Percentiles rank a stretch among this genome's conserved stretches.
Evolutionary conservation across 2,329 filamentous ascomycete genomes (phyloP).

Genomic region (Tolypocladium inflatum): DNA sequence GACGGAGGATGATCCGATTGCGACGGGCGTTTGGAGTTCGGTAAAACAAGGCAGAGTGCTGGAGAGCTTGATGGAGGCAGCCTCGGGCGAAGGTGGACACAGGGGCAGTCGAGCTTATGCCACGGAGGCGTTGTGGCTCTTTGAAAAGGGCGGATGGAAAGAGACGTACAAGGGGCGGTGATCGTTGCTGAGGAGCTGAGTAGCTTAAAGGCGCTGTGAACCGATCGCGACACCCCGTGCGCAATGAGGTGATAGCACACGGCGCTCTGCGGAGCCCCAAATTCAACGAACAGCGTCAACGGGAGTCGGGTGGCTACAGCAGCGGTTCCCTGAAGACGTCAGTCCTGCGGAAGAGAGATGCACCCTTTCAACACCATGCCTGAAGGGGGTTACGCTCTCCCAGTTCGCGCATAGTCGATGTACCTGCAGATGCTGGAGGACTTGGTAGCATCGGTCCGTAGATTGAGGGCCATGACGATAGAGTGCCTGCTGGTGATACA

Average conservation of each 20-base stretch:
- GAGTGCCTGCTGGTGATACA: background rate
- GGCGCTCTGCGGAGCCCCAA: background rate
- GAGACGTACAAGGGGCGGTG: slow-evolving; percentile 48
- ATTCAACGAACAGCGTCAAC: background rate
- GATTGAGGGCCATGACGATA: background rate
- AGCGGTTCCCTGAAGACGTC: background rate
- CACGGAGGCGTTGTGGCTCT: slow-evolving; percentile 82
- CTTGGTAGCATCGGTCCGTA: background rate
- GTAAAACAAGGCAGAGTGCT: slow-evolving; percentile 70
- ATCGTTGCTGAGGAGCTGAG: background rate
- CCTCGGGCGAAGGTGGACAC: slow-evolving; percentile 59
- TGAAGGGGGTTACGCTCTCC: background rate
- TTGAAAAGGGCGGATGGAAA: slow-evolving; percentile 61
- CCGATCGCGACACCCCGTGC: too few relatives aligned
- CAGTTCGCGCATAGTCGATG: background rate
- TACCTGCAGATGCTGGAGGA: background rate
- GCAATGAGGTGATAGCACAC: background rate
- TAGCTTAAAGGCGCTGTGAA: background rate
- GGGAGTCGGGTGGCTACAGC: background rate
- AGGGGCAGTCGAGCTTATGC: slow-evolving; percentile 76
- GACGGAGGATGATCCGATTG: slow-evolving; percentile 45
- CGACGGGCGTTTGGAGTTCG: slow-evolving; percentile 74
- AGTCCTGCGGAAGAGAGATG: background rate
- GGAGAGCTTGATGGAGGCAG: slow-evolving; percentile 68
- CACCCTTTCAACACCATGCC: background rate